Evolutionary conservation across 257 asterid species (phyloP).

Genomic region (Nicotiana otophora): DNA sequence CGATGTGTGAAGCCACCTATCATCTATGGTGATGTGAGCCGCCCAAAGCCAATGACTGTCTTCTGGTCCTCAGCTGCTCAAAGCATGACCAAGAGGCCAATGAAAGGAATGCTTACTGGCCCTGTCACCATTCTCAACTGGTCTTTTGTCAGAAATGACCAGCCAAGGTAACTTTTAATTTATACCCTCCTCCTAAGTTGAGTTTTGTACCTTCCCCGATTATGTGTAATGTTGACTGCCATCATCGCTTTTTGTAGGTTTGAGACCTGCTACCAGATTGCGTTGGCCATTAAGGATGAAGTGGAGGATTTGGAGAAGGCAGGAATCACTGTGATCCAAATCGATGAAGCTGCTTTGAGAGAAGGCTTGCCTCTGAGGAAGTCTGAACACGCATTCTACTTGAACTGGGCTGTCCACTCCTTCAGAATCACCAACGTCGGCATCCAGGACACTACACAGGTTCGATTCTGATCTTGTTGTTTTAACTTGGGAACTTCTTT

Average conservation of each 20-base stretch:
- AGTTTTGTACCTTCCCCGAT: neutral
- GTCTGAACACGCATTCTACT: slow-evolving; percentile 82
- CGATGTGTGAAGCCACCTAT: slow-evolving; percentile 99
- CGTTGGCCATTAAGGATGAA: slow-evolving; percentile 93
- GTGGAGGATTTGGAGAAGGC: slow-evolving; percentile 99
- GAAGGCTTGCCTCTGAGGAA: slow-evolving; percentile 96
- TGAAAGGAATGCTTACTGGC: slow-evolving; percentile 99
- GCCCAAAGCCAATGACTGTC: slow-evolving; percentile 96
- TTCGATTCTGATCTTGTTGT: slow-evolving; percentile 18
- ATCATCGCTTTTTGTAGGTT: slow-evolving; percentile 35
- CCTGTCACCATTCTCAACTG: slow-evolving; percentile 98
- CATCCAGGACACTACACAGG: slow-evolving; percentile 90
- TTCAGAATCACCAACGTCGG: slow-evolving; percentile 91
- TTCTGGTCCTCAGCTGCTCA: slow-evolving; percentile 98
- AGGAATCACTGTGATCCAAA: slow-evolving; percentile 79
- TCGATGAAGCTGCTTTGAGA: slow-evolving; percentile 96
- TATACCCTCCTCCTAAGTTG: neutral
- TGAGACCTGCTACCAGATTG: slow-evolving; percentile 92
- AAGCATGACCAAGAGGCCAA: slow-evolving; percentile 98
- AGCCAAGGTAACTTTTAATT: slow-evolving; percentile 57
- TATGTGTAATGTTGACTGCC: neutral
- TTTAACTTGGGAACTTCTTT: neutral
- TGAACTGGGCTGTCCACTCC: slow-evolving; percentile 98
- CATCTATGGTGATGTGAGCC: slow-evolving; percentile 98
- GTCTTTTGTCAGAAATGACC: slow-evolving; percentile 96